These are phyloP conservation scores for Arbutus unedo DNA, from an alignment of 148 eudicot genomes.

Conservation along the genomic window DNA sequence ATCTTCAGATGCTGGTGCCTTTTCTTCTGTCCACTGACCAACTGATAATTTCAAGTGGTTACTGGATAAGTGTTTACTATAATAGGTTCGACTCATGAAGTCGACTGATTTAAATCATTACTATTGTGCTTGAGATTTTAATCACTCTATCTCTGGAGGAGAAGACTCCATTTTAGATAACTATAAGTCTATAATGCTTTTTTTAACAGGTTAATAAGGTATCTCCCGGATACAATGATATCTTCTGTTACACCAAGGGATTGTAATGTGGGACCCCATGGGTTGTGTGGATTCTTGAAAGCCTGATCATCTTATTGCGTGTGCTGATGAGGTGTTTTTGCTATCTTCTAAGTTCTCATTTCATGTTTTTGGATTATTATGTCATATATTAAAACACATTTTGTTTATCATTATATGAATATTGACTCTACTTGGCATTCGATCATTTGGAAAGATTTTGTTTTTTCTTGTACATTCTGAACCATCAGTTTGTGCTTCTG, in stretches of 20 bases:
- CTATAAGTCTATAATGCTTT: background rate
- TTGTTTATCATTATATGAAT: background rate
- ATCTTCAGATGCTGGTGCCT: background rate
- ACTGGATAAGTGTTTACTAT: background rate
- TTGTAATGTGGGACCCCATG: background rate
- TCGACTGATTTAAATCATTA: background rate
- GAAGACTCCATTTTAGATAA: slow-evolving; percentile 5
- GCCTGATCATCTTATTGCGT: background rate
- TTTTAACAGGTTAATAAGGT: background rate
- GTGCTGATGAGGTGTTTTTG: background rate
- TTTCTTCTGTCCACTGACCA: background rate
- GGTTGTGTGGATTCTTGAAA: background rate
- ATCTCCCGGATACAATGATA: background rate
- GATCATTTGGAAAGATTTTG: background rate
- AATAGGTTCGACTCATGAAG: background rate
- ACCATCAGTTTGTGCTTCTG: background rate
- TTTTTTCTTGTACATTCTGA: background rate
- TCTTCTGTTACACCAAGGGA: background rate
- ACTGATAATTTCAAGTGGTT: background rate
- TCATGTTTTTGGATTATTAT: background rate
- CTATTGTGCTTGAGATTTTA: background rate
- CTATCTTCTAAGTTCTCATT: background rate
- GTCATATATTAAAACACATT: background rate
- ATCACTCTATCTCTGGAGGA: background rate
- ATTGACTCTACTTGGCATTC: background rate